These are phyloP conservation scores for Tricholoma matsutake DNA, from an alignment of 768 basidiomycete species.

Conservation along the genomic window DNA sequence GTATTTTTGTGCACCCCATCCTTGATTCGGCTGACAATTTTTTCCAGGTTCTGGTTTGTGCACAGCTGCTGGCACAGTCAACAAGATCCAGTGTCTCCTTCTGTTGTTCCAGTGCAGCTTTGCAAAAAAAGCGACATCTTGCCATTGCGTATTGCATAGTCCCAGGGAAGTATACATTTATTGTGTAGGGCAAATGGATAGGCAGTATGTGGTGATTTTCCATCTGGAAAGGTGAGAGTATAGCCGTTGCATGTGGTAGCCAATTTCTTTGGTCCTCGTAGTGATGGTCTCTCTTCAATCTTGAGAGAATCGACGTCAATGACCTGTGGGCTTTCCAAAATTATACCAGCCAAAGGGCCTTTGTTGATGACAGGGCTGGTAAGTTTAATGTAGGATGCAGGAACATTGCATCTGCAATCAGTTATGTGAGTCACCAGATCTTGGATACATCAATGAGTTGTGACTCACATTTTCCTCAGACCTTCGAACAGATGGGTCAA, in stretches of 20 bases:
- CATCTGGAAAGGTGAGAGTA: conserved; percentile 16
- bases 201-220: conserved; percentile 16
- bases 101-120: background rate
- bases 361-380: no score
- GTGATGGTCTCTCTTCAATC: background rate
- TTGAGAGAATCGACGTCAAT: background rate
- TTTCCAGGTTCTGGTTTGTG: conserved; percentile 4
- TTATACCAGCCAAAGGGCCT: background rate
- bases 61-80: background rate
- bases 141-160: conserved; percentile 6
- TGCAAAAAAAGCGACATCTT: background rate
- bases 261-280: background rate
- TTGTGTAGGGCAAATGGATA: conserved; percentile 27
- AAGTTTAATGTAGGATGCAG: background rate
- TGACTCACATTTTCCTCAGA: conserved; percentile 13
- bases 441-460: background rate
- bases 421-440: background rate
- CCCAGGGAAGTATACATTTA: conserved; percentile 18
- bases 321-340: background rate
- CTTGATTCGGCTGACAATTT: conserved; percentile 10
- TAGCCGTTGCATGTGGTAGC: conserved; percentile 12
- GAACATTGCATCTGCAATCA: no score
- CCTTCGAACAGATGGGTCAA: conserved; percentile 15
- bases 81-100: background rate
- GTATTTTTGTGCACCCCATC: conserved; percentile 11